Base-by-base conservation (phyloP, 2,329 filamentous ascomycete genomes). In the Podosphaera fusca region DNA sequence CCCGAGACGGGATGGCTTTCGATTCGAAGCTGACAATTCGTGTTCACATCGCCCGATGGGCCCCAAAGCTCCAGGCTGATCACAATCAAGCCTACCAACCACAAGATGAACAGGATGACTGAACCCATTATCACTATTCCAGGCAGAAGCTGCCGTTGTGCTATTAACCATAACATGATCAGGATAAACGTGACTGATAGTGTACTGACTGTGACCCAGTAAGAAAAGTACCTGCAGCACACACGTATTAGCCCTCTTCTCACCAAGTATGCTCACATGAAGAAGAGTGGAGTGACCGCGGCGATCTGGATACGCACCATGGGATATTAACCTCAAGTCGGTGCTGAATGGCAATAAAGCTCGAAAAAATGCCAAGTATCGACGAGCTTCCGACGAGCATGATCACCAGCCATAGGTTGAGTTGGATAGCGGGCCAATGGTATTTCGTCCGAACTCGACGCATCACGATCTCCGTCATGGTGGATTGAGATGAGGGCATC, bases 181-280 rank as follows among this genome's bases (percentile, higher is more conserved):
- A 78, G 66, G 58, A 90, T 80, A 70, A 84, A 89, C 59, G 77
- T 63, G 14, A 87, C 76, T 1, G 76, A 76, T 31, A 88, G 75
- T 29, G 72, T 64, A 33, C 70, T 69, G 57, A 79, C 75, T 29
- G 77, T 78, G 57, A 84, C 76, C 67, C 74, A 79, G 72, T 83
- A 84, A 7, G 80, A 72, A 61, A 84, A 82, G 68, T 83, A 83
- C 80, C 80, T 82, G 7, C 33, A 34, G 12, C 9, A 14, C 33
- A 29, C 31, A 14, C 29, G n/a, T 6, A 45, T 29, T 38, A 45
- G 35, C 3, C n/a, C 3, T 38, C 53, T 29, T 8, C 53, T 55
- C 53, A 35, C n/a, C 12, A n/a, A 31, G 10, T 47, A 21, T 21
- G 21, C 21, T 21, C 21, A 21, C 21, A 21, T 21, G 21, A 21